Evolutionary conservation across 2,329 filamentous ascomycete genomes (phyloP).

Genomic region (Epichloe coenophiala): DNA sequence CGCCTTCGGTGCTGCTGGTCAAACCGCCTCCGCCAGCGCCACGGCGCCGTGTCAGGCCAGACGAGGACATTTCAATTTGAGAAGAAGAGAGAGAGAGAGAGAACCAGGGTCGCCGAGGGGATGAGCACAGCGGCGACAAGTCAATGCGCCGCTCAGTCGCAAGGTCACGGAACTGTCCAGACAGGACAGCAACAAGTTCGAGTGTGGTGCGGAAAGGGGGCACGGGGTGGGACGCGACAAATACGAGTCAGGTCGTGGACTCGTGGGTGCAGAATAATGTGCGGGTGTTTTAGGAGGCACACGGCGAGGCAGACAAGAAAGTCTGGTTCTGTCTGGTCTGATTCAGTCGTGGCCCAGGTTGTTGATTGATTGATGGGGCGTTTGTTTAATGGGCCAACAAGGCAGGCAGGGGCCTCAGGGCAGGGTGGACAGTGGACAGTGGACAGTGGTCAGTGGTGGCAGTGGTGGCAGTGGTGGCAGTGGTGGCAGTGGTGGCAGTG

Average conservation of each 20-base stretch:
- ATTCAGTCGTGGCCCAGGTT: too few species aligned
- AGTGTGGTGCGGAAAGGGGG: not conserved
- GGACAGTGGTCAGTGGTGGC: too few species aligned
- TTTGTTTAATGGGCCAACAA: too few species aligned
- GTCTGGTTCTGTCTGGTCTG: not conserved
- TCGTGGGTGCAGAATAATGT: not conserved
- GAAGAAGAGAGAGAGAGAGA: not conserved
- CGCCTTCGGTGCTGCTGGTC: conserved; percentile 36
- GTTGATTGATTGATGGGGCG: too few species aligned
- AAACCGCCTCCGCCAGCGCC: conserved; percentile 50
- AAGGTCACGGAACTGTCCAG: not conserved
- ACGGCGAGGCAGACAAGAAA: not conserved
- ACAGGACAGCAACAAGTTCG: not conserved
- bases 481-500: too few species aligned
- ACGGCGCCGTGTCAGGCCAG: conserved; percentile 51
- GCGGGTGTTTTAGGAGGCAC: not conserved
- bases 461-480: too few species aligned
- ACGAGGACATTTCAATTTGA: conserved; percentile 23
- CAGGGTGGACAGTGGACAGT: too few species aligned
- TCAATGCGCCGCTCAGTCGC: conserved; percentile 6
- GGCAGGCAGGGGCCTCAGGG: too few species aligned
- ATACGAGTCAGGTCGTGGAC: not conserved
- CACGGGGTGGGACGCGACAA: not conserved
- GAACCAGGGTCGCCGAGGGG: not conserved
- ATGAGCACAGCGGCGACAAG: conserved; percentile 2